Conservation (phyloP, 139 green algal genomes). For the Asterochloris erici region DNA sequence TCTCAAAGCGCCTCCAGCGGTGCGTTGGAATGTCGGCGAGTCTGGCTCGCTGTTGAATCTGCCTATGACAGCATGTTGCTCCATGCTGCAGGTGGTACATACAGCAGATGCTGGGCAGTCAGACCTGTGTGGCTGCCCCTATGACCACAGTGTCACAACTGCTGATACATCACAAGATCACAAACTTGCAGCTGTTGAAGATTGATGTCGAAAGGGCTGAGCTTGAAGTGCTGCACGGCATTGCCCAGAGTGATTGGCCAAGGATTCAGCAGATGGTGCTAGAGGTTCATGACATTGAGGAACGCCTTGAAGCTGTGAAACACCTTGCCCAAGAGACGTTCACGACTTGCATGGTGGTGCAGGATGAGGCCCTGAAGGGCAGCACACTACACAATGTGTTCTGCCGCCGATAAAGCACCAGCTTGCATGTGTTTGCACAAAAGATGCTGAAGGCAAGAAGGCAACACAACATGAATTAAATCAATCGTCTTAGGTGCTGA, state of each 20-base stretch:
- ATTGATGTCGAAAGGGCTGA: conserved; percentile 58
- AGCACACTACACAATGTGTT: conserved; percentile 21
- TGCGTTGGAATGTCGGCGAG: not conserved
- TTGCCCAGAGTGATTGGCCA: conserved; percentile 34
- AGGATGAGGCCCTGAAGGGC: conserved; percentile 19
- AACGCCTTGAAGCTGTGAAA: conserved; percentile 11
- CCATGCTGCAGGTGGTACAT: conserved; percentile 20
- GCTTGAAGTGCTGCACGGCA: conserved; percentile 41
- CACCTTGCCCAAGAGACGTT: conserved; percentile 20
- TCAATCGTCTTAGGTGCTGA: too few species aligned
- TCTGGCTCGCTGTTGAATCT: not conserved
- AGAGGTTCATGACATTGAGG: conserved; percentile 32
- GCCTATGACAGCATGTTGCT: not conserved
- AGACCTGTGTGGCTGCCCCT: not conserved
- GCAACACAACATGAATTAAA: not conserved
- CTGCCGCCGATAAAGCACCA: not conserved
- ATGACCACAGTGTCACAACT: conserved; percentile 34
- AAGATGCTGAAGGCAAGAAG: not conserved
- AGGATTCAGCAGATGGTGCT: conserved; percentile 38
- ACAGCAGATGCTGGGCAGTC: conserved; percentile 17
- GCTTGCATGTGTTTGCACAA: not conserved
- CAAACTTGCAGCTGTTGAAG: conserved; percentile 45
- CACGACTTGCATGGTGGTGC: conserved; percentile 1
- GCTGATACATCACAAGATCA: conserved; percentile 15
- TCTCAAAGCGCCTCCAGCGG: not conserved